Evolutionary conservation across 306 rosid genomes (phyloP).

Genomic region (Ochetophila trinervis): DNA sequence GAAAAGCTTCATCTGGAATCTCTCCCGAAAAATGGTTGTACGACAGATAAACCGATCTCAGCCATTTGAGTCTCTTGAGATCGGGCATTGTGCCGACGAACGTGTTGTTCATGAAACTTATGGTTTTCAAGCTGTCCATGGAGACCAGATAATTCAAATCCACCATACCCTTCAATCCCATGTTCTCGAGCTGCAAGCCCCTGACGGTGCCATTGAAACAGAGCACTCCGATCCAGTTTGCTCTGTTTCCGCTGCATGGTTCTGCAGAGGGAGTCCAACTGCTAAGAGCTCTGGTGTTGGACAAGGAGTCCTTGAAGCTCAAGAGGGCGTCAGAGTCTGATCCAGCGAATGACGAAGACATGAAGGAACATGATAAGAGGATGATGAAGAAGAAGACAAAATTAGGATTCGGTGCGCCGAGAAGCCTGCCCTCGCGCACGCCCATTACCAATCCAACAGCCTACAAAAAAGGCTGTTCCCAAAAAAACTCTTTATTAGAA

Average conservation of each 20-base stretch:
- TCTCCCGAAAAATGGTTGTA: slow-evolving; percentile 66
- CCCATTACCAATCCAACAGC: slow-evolving; percentile 38
- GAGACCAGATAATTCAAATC: slow-evolving; percentile 37
- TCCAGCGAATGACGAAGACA: neutral
- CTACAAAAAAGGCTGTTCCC: too few relatives aligned
- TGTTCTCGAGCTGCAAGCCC: slow-evolving; percentile 63
- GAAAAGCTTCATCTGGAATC: slow-evolving; percentile 68
- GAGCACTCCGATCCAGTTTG: slow-evolving; percentile 64
- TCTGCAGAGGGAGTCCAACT: slow-evolving; percentile 50
- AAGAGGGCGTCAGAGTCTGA: slow-evolving; percentile 45
- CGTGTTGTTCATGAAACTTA: slow-evolving; percentile 82
- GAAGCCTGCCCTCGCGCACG: slow-evolving; percentile 66
- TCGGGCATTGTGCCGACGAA: slow-evolving; percentile 65
- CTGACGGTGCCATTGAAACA: slow-evolving; percentile 48
- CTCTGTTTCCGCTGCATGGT: slow-evolving; percentile 45
- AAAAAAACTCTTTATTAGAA: too few relatives aligned
- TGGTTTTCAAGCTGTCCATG: slow-evolving; percentile 35
- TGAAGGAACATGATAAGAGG: slow-evolving; percentile 22
- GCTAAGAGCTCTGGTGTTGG: slow-evolving; percentile 24
- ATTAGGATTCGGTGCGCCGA: slow-evolving; percentile 66
- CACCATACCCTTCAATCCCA: slow-evolving; percentile 59
- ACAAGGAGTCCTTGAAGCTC: slow-evolving; percentile 51
- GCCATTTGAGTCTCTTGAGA: slow-evolving; percentile 30
- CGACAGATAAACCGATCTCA: slow-evolving; percentile 57
- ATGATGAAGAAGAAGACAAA: slow-evolving; percentile 2